Evolutionary conservation across 2,329 filamentous ascomycete genomes (phyloP), one percentile per base, ranked within the genome.

Genomic region (Simplicillium sp.): DNA sequence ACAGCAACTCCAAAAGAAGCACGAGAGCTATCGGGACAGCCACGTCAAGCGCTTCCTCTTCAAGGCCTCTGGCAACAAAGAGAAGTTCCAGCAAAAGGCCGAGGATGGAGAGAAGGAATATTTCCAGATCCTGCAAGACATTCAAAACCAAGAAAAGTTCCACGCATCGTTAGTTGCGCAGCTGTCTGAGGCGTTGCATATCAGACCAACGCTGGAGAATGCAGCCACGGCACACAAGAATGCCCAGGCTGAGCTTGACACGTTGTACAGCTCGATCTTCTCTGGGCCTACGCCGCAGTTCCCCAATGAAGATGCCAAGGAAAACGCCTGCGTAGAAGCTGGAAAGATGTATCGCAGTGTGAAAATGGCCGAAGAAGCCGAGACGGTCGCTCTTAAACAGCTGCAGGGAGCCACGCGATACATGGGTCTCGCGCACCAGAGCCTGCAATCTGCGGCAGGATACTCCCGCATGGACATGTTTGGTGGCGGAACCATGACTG

Each of bases 71-170:
- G 68, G 73, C 20, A 67, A 67, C 45, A 62, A 62, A 34, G 67
- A 54, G 3, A 48, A 50, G 8, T 58, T 55, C 37, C 56, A 60
- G 13, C 62, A 63, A n/a, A 64, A 62, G 38, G 68, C 71, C 12
- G 63, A 65, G 37, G 72, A 70, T 45, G 73, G 77, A 53, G 73
- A 77, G 52, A 56, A 59, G 34, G 73, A 77, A 46, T 78, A 75
- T 52, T 62, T 73, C 18, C 66, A 72, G 36, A 73, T 66, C 0
- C 61, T 74, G 36, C 67, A 74, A 44, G 55, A 66, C 25, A 61
- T 70, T 43, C 62, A 70, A 17, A 60, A 66, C 17, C 65, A 67
- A 34, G 62, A 66, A 36, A 61, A 67, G 32, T 50, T 63, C 37
- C 61, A 67, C 31, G 57, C 62, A 2, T 57, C 59, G 39, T 50